Conservation (phyloP, 768 basidiomycete genomes). For the Udeniomyces megalosporus region DNA sequence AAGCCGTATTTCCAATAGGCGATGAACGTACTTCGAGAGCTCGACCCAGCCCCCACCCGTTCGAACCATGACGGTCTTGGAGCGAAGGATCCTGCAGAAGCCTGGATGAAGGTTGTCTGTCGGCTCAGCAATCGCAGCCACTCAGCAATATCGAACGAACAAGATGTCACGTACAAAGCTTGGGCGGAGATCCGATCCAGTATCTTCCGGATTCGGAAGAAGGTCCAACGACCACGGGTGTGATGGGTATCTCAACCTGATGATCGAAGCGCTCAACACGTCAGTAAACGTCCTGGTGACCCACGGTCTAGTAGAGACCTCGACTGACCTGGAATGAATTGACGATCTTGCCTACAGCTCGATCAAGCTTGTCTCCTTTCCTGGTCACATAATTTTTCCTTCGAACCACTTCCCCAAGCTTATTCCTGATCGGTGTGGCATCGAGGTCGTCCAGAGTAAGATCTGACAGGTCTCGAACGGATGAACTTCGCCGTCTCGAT, state of each 20-base stretch:
- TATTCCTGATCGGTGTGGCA: background rate
- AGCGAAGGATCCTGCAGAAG: conserved; percentile 12
- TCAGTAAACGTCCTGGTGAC: background rate
- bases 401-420: background rate
- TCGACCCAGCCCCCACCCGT: conserved; percentile 16
- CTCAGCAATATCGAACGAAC: too few species aligned
- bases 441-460: background rate
- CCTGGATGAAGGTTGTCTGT: too few species aligned
- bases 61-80: conserved; percentile 16
- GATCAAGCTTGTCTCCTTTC: conserved; percentile 11
- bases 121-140: too few species aligned
- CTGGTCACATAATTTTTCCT: background rate
- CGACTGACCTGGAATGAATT: conserved; percentile 7
- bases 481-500: too few species aligned
- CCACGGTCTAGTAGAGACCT: background rate
- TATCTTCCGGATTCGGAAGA: conserved; percentile 11
- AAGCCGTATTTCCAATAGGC: background rate
- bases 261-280: too few species aligned
- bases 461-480: background rate
- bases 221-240: background rate
- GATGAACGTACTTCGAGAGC: conserved; percentile 7
- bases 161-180: conserved; percentile 5
- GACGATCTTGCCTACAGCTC: conserved; percentile 11
- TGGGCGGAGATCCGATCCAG: conserved; percentile 16
- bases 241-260: conserved; percentile 13